A percentile compares a stretch with the other conserved stretches of the same genome.
Evolutionary conservation across 495 filamentous ascomycete genomes (phyloP).

Genomic region (Xylaria castorea): DNA sequence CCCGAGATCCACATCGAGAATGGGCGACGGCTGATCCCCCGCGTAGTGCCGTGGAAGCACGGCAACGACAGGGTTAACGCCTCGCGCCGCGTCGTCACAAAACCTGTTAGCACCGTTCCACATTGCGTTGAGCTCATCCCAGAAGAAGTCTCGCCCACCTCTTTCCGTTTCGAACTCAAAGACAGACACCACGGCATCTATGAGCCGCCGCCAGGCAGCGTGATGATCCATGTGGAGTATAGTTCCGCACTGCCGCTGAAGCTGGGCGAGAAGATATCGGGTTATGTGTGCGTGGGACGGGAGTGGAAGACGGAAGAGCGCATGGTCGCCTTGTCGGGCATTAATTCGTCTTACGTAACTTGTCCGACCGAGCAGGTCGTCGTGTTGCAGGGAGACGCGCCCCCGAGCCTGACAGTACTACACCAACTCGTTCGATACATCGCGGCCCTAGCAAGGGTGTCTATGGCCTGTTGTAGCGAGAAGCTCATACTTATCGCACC

Average conservation of each 20-base stretch:
- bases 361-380: conserved; percentile 18
- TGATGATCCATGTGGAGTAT: conserved; percentile 45
- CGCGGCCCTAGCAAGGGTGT: conserved; percentile 31
- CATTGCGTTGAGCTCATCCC: conserved; percentile 38
- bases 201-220: background rate
- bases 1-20: conserved; percentile 46
- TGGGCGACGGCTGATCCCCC: conserved; percentile 43
- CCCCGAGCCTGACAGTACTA: conserved; percentile 22
- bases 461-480: conserved; percentile 20
- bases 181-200: background rate
- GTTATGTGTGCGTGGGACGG: conserved; percentile 44
- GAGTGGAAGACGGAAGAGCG: conserved; percentile 31
- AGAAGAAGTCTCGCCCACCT: background rate
- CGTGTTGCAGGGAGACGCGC: background rate
- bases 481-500: conserved; percentile 44
- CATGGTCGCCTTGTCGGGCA: conserved; percentile 40
- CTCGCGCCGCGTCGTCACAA: conserved; percentile 43
- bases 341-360: conserved; percentile 42
- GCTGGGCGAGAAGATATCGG: conserved; percentile 18
- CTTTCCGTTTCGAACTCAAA: conserved; percentile 32
- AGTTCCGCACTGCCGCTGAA: conserved; percentile 43
- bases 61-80: conserved; percentile 49
- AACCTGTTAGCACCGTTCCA: conserved; percentile 40
- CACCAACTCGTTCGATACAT: conserved; percentile 41
- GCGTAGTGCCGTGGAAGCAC: conserved; percentile 47